Base-by-base conservation (phyloP, 1,284 basidiomycete species). In the Sporisorium scitamineum region DNA sequence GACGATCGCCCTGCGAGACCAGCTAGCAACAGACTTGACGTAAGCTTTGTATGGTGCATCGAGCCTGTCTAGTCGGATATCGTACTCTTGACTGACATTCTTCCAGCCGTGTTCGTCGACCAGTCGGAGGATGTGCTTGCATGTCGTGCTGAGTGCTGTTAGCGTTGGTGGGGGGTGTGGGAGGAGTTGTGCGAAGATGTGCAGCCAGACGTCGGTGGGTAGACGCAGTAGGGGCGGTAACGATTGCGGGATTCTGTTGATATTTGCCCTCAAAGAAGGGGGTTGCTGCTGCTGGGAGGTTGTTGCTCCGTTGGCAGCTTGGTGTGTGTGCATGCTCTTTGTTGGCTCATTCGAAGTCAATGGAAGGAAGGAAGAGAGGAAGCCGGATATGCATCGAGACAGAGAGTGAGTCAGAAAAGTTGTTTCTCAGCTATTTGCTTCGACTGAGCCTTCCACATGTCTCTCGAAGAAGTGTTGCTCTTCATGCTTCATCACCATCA, bases 141-240 rank as follows among this genome's bases (percentile, higher is more conserved):
- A 61, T 16, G 65, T 57, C 3, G 24, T 31, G 8, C 61, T 54
- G 37, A 76, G 65, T 0, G 53, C 26, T 6, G 58, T 37, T n/a
- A 61, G 53, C 5, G 52, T 56, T 1, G 37, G 22, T 5, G 53
- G 13, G 24, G 59, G 22, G 27, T 11, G 10, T 10, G 45, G 34
- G 7, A 18, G 2, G 2, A 76, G 55, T 9, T 57, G 50, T 5
- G 44, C 9, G 26, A 68, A 67, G 69, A 76, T 71, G 55, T 52
- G 52, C 4, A 76, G 54, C 69, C 69, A 69, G 16, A 76, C 50
- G 32, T 76, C 74, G 29, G 61, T 31, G 9, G 69, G 65, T 1
- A 76, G 61, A 5, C 41, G 50, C 10, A 71, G 44, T 2, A 76
- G 41, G 3, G 61, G 52, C 26, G 70, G n/a, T 20, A 41, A 27